A percentile compares a stretch with the other conserved stretches of the same genome.
phyloP scores from a whole-genome alignment of 2,329 filamentous ascomycete genomes.

The Amauroascus niger region DNA sequence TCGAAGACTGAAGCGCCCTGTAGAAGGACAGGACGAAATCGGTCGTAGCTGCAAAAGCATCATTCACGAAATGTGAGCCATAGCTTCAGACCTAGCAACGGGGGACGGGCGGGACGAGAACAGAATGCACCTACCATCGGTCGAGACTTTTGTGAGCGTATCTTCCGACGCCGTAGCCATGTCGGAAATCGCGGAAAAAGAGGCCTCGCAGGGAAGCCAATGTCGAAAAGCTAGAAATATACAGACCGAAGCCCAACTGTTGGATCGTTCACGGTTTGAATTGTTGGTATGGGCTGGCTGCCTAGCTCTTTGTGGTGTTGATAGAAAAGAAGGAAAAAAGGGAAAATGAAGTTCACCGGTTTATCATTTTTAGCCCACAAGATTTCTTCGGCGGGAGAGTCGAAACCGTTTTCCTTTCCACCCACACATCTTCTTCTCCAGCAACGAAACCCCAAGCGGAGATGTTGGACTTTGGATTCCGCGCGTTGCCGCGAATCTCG shows the following conservation, averaged over 20 bases:
- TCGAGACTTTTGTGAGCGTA: slow-evolving; percentile 34
- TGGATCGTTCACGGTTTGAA: no score
- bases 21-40: slow-evolving; percentile 68
- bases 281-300: no score
- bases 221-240: background rate
- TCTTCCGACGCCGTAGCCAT: slow-evolving; percentile 31
- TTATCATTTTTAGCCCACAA: no score
- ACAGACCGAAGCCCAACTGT: background rate
- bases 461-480: slow-evolving; percentile 23
- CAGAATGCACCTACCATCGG: slow-evolving; percentile 28
- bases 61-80: background rate
- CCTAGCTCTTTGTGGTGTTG: no score
- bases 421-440: background rate
- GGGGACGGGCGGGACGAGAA: background rate
- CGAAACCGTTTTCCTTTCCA: background rate
- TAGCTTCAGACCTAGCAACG: background rate
- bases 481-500: slow-evolving; percentile 26
- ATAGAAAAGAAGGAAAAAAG: no score
- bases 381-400: no score
- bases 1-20: slow-evolving; percentile 54
- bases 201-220: background rate
- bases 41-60: slow-evolving; percentile 50
- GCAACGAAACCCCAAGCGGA: slow-evolving; percentile 20
- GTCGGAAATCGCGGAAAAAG: slow-evolving; percentile 7
- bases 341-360: no score